phyloP scores from a whole-genome alignment of 2,329 filamentous ascomycete genomes.

The Paracoccidioides lutzii region DNA sequence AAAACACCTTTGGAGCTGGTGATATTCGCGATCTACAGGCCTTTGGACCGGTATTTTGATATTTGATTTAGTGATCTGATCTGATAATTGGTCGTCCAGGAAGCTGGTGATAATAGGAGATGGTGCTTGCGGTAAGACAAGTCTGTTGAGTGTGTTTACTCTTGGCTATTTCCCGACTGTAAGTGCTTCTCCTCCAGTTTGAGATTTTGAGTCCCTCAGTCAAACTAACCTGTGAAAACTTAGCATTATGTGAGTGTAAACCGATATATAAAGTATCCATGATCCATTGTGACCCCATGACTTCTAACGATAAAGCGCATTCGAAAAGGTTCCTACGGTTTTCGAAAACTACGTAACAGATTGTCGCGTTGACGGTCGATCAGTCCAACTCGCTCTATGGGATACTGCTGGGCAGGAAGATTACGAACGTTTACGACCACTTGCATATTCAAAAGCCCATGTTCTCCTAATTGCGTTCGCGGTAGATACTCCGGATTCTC shows the following conservation, averaged over 20 bases:
- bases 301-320: conserved; percentile 5
- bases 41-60: not conserved
- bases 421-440: conserved; percentile 84
- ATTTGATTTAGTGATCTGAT: not conserved
- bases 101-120: conserved; percentile 96
- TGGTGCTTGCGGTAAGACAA: conserved; percentile 96
- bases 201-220: conserved; percentile 9
- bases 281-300: not conserved
- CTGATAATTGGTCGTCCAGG: conserved; percentile 36
- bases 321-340: conserved; percentile 73
- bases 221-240: conserved; percentile 16
- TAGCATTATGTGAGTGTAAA: conserved; percentile 34
- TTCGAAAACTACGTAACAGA: conserved; percentile 99
- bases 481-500: conserved; percentile 84
- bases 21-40: not conserved
- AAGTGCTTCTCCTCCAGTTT: conserved; percentile 33
- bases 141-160: conserved; percentile 92
- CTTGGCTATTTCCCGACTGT: conserved; percentile 96
- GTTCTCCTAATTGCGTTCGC: conserved; percentile 95
- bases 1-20: not conserved
- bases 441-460: conserved; percentile 94
- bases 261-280: not conserved
- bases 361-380: conserved; percentile 94
- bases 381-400: conserved; percentile 95
- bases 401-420: conserved; percentile 99